A percentile compares a stretch with the other conserved stretches of the same genome.
These are phyloP conservation scores for Microthyrium microscopicum DNA, from an alignment of 2,329 filamentous ascomycete species.

Conservation along the genomic window DNA sequence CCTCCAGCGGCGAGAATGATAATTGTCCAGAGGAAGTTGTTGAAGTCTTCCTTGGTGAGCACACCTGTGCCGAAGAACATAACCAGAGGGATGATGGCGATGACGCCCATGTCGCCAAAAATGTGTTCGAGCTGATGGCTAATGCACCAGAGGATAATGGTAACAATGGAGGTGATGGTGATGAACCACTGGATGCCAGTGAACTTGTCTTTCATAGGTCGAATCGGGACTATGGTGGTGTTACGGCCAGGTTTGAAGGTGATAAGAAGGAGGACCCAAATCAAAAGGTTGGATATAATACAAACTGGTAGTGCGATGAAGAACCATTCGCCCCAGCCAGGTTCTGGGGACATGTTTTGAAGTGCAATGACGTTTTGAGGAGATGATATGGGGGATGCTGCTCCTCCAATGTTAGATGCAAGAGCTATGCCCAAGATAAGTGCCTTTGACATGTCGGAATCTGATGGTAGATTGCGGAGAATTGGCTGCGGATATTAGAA, in stretches of 20 bases:
- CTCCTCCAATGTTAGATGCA: constrained; percentile 88
- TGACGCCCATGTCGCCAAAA: constrained; percentile 96
- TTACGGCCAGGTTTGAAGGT: constrained; percentile 75
- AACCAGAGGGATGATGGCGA: constrained; percentile 89
- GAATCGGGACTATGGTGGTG: constrained; percentile 81
- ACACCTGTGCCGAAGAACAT: constrained; percentile 95
- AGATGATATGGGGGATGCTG: constrained; percentile 90
- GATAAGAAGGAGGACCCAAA: constrained; percentile 73
- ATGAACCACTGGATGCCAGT: constrained; percentile 89
- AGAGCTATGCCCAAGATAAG: constrained; percentile 90
- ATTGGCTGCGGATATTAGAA: constrained; percentile 46
- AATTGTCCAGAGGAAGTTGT: constrained; percentile 99
- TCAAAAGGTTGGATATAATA: constrained; percentile 69
- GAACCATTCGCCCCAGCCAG: constrained; percentile 94
- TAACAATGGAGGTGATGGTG: constrained; percentile 60
- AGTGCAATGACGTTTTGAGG: constrained; percentile 95
- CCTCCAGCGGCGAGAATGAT: constrained; percentile 95
- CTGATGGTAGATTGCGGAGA: constrained; percentile 76
- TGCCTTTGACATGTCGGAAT: constrained; percentile 87
- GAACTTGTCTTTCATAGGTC: constrained; percentile 76
- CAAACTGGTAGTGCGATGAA: constrained; percentile 90
- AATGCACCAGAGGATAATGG: constrained; percentile 83
- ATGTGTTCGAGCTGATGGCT: constrained; percentile 73
- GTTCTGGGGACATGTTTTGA: constrained; percentile 82
- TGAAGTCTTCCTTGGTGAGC: constrained; percentile 96